Conservation (phyloP, 495 filamentous ascomycete species). For the Physcia stellaris region DNA sequence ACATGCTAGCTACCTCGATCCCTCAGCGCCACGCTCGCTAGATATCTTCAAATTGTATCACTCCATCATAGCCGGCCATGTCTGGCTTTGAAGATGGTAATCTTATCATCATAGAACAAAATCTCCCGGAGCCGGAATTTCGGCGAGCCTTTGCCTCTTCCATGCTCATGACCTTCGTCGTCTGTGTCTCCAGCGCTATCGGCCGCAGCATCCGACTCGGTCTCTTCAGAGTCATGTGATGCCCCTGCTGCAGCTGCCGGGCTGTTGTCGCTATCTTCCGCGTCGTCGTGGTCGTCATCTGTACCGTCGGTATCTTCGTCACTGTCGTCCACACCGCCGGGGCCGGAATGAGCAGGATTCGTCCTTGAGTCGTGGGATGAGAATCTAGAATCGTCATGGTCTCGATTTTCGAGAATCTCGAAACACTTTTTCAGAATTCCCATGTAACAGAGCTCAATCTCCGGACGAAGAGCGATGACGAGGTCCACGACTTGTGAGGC, state of each 20-base stretch:
- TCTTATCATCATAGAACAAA: slow-evolving; percentile 79
- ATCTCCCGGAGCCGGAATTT: slow-evolving; percentile 67
- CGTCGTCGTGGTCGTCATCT: slow-evolving; percentile 27
- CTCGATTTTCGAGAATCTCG: slow-evolving; percentile 62
- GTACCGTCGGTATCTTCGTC: slow-evolving; percentile 29
- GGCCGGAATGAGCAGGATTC: slow-evolving; percentile 12
- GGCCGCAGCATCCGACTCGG: slow-evolving; percentile 28
- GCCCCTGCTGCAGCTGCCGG: slow-evolving; percentile 1
- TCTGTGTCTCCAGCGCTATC: slow-evolving; percentile 32
- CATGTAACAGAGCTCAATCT: slow-evolving; percentile 71
- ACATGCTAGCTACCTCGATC: too few species aligned
- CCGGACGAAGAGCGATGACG: slow-evolving; percentile 76
- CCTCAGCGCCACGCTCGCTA: too few species aligned
- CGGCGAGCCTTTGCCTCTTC: slow-evolving; percentile 30
- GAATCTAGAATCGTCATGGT: slow-evolving; percentile 17
- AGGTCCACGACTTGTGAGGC: slow-evolving; percentile 71
- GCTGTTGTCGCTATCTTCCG: slow-evolving; percentile 33
- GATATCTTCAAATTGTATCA: too few species aligned
- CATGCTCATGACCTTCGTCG: slow-evolving; percentile 35
- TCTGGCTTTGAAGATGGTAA: slow-evolving; percentile 69
- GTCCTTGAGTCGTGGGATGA: slow-evolving; percentile 17
- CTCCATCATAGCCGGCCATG: slow-evolving; percentile 63
- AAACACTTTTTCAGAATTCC: slow-evolving; percentile 77
- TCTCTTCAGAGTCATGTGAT: slow-evolving; percentile 21
- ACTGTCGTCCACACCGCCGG: slow-evolving; percentile 24